phyloP scores from a whole-genome alignment of 1,284 basidiomycete genomes.

The Cutaneotrichosporon sp. region DNA sequence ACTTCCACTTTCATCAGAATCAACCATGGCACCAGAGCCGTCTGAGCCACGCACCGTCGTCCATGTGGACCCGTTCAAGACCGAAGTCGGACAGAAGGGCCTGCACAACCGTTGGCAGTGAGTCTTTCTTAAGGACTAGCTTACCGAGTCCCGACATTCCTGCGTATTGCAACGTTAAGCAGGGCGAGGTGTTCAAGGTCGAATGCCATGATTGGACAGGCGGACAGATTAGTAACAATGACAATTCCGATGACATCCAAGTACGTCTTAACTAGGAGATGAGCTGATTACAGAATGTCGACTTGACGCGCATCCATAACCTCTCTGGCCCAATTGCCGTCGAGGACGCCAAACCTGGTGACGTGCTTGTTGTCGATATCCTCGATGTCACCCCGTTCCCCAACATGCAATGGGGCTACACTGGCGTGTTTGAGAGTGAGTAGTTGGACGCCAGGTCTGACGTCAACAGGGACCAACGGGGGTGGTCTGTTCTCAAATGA shows the following conservation, averaged over 20 bases:
- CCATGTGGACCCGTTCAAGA: slow-evolving; percentile 34
- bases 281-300: slow-evolving; percentile 50
- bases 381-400: slow-evolving; percentile 68
- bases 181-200: slow-evolving; percentile 65
- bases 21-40: slow-evolving; percentile 9
- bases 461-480: slow-evolving; percentile 70
- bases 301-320: slow-evolving; percentile 64
- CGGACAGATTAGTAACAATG: slow-evolving; percentile 71
- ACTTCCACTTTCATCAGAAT: neutral
- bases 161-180: slow-evolving; percentile 33
- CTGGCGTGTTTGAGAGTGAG: slow-evolving; percentile 54
- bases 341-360: slow-evolving; percentile 72
- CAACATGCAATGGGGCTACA: slow-evolving; percentile 78
- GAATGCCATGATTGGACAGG: slow-evolving; percentile 77
- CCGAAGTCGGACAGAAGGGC: slow-evolving; percentile 31
- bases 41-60: slow-evolving; percentile 31
- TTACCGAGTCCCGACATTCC: slow-evolving; percentile 40
- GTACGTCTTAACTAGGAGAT: neutral
- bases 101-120: slow-evolving; percentile 49
- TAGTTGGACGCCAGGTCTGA: slow-evolving; percentile 55
- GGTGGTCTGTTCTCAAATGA: slow-evolving; percentile 67
- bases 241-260: slow-evolving; percentile 55
- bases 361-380: slow-evolving; percentile 73
- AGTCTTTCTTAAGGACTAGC: neutral
- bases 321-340: slow-evolving; percentile 72